A percentile compares a stretch with the other conserved stretches of the same genome.
Conservation (phyloP, 176 grass and related monocot species). For the Tuctoria greenei region DNA sequence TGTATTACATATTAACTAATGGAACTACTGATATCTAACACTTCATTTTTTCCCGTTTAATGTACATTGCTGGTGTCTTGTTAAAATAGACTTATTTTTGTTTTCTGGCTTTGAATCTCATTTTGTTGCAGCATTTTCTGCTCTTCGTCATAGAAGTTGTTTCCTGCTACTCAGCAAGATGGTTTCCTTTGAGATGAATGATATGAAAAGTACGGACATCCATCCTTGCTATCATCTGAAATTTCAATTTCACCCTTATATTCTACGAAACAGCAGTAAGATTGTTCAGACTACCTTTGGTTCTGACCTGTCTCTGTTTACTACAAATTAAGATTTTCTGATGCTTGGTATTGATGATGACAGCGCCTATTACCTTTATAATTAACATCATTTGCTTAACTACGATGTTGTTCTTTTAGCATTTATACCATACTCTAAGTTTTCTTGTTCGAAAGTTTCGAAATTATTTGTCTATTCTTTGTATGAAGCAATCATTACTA, state of each 20-base stretch:
- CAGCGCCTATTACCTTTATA: not conserved
- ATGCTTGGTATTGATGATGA: not conserved
- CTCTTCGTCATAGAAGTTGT: conserved; percentile 12
- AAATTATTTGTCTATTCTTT: not conserved
- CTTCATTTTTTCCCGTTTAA: not conserved
- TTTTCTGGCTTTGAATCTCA: not conserved
- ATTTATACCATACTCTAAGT: not conserved
- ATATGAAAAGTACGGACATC: conserved; percentile 66
- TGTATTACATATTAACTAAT: not conserved
- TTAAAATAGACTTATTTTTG: not conserved
- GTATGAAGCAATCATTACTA: not conserved
- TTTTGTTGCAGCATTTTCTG: conserved; percentile 19
- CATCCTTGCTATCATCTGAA: not conserved
- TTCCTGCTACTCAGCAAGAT: conserved; percentile 29
- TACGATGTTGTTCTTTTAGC: not conserved
- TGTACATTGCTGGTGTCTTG: not conserved
- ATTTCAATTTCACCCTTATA: not conserved
- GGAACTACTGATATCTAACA: not conserved
- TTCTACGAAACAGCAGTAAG: not conserved
- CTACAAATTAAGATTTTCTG: not conserved
- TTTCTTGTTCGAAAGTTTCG: not conserved
- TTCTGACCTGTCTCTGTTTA: not conserved
- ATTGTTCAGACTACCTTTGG: not conserved
- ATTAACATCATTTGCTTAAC: not conserved
- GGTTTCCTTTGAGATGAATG: conserved; percentile 95